These are phyloP conservation scores for Solanum aculeatissimum DNA, from an alignment of 305 asterid genomes.

Conservation along the genomic window DNA sequence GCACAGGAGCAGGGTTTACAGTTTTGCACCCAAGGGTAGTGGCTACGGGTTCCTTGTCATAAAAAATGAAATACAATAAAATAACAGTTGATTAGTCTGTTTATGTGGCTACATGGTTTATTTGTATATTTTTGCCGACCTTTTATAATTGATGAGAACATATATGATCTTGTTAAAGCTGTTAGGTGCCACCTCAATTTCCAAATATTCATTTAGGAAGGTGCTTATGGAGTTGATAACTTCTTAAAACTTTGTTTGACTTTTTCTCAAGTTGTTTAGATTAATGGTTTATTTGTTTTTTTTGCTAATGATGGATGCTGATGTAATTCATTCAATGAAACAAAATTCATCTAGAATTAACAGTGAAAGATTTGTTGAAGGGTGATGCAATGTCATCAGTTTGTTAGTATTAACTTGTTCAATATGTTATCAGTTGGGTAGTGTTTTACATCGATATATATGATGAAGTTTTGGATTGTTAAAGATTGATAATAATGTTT, in stretches of 20 bases:
- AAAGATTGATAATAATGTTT: neutral
- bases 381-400: neutral
- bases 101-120: neutral
- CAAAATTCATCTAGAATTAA: neutral
- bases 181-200: neutral
- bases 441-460: neutral
- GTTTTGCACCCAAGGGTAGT: neutral
- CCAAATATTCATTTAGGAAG: neutral
- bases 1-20: neutral
- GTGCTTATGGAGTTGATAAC: neutral
- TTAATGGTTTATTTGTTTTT: neutral
- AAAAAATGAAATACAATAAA: neutral
- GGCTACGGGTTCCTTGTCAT: neutral
- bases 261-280: neutral
- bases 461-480: neutral
- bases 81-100: neutral
- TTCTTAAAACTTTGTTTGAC: neutral
- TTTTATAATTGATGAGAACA: neutral
- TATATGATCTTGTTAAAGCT: neutral
- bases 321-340: neutral
- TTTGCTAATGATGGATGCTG: neutral
- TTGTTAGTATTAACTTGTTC: neutral
- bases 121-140: neutral
- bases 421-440: neutral
- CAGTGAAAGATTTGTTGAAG: neutral